Conservation (phyloP, 371 early-diverging fungal species). For the Mucor velutinosus region DNA sequence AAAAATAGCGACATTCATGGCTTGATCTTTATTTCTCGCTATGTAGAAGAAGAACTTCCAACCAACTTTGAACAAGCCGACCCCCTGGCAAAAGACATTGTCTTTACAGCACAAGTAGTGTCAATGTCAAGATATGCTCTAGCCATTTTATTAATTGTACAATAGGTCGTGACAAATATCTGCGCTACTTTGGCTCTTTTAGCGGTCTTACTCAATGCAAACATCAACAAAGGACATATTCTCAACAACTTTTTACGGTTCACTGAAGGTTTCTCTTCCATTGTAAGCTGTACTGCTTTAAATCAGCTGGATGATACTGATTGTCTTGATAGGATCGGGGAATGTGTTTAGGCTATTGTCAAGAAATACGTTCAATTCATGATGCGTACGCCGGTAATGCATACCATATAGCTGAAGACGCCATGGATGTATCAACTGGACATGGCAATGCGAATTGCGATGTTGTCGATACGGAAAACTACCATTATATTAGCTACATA, state of each 20-base stretch:
- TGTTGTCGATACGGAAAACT: slow-evolving; percentile 1
- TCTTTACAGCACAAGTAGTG: slow-evolving; percentile 20
- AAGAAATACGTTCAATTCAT: slow-evolving; percentile 11
- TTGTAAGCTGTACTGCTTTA: slow-evolving; percentile 12
- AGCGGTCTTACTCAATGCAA: slow-evolving; percentile 17
- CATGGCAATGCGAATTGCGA: neutral
- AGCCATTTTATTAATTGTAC: neutral
- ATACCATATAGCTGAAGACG: neutral
- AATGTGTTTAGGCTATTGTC: slow-evolving; percentile 9
- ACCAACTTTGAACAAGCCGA: neutral
- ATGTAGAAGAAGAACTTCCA: slow-evolving; percentile 9
- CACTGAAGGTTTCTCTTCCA: slow-evolving; percentile 13
- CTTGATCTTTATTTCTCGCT: slow-evolving; percentile 15
- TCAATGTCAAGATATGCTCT: neutral
- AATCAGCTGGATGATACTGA: neutral
- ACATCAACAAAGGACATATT: slow-evolving; percentile 13
- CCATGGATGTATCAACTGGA: neutral
- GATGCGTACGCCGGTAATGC: slow-evolving; percentile 10
- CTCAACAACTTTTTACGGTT: slow-evolving; percentile 12
- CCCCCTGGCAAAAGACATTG: neutral
- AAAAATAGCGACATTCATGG: slow-evolving; percentile 13
- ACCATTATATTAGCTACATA: slow-evolving; percentile 23
- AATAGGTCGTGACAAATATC: slow-evolving; percentile 15
- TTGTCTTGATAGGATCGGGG: slow-evolving; percentile 17
- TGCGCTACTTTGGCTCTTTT: slow-evolving; percentile 27